phyloP scores from a whole-genome alignment of 129 eudicot species.

The Gnaphalium uliginosum region DNA sequence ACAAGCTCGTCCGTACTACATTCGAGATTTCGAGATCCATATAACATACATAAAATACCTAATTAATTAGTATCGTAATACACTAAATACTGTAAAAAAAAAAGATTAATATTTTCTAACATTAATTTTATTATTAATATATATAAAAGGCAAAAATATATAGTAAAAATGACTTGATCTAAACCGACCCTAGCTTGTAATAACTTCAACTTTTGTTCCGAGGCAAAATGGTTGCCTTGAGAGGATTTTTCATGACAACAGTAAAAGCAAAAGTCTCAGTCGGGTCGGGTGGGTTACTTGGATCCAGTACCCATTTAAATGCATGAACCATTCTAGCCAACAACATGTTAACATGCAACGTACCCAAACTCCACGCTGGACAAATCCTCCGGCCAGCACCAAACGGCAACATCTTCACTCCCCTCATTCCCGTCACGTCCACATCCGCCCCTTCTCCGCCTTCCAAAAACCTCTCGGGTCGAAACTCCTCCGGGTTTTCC shows the following conservation, averaged over 20 bases:
- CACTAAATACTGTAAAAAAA: no score
- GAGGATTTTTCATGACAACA: conserved; percentile 86
- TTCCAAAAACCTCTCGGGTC: conserved; percentile 77
- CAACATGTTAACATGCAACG: conserved; percentile 67
- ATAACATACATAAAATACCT: no score
- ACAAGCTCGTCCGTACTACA: neutral
- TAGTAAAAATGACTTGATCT: conserved; percentile 16
- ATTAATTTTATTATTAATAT: neutral
- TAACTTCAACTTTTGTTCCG: conserved; percentile 34
- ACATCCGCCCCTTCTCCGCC: conserved; percentile 89
- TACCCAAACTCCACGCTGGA: conserved; percentile 88
- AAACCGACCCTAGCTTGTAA: neutral
- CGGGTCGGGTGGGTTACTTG: conserved; percentile 86
- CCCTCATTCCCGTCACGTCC: conserved; percentile 79
- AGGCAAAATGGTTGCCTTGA: conserved; percentile 76
- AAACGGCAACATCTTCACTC: conserved; percentile 81
- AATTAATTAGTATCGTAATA: no score
- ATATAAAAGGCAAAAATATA: neutral
- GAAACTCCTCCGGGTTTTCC: conserved; percentile 67
- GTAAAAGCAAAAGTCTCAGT: conserved; percentile 95
- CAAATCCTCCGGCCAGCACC: conserved; percentile 94
- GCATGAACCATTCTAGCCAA: conserved; percentile 91
- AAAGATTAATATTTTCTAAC: neutral
- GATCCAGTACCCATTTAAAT: conserved; percentile 76
- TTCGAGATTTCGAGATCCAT: neutral